Conservation (phyloP, 1,284 basidiomycete genomes). For the Lentinula novae-zelandiae region DNA sequence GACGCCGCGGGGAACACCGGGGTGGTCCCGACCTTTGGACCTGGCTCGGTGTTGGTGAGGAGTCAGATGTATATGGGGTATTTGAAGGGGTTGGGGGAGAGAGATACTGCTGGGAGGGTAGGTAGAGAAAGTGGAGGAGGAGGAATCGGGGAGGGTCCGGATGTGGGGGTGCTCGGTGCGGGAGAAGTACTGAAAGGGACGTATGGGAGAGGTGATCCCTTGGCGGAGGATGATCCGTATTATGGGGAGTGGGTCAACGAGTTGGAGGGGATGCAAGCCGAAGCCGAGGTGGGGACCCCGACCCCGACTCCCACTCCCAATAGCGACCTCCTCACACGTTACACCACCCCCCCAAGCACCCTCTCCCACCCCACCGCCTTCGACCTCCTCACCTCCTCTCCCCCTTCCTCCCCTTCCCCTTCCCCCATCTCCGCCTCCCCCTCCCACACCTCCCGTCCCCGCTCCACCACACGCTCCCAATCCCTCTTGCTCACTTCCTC, state of each 20-base stretch:
- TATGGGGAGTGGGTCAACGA: conserved; percentile 9
- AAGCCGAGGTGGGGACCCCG: neutral
- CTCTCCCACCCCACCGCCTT: neutral
- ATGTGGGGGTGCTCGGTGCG: no score
- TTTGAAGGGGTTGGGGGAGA: conserved; percentile 19
- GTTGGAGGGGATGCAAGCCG: neutral
- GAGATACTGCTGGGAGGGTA: no score
- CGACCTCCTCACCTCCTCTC: no score
- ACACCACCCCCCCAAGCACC: neutral
- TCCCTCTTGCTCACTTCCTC: no score
- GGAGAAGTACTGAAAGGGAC: neutral
- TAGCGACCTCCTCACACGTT: neutral
- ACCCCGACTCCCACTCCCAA: no score
- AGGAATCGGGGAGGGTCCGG: no score
- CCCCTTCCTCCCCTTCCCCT: neutral
- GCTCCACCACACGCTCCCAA: neutral
- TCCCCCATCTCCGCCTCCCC: no score
- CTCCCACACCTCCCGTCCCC: neutral
- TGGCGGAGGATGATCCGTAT: conserved; percentile 10
- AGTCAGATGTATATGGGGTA: conserved; percentile 44
- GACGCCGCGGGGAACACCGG: conserved; percentile 65
- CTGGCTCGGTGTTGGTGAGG: conserved; percentile 85
- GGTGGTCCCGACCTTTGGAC: conserved; percentile 82
- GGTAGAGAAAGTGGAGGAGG: no score
- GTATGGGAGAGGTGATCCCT: conserved; percentile 4